A percentile compares a stretch with the other conserved stretches of the same genome.
Evolutionary conservation across 768 basidiomycete genomes (phyloP).

Genomic region (Steccherinum ochraceum): DNA sequence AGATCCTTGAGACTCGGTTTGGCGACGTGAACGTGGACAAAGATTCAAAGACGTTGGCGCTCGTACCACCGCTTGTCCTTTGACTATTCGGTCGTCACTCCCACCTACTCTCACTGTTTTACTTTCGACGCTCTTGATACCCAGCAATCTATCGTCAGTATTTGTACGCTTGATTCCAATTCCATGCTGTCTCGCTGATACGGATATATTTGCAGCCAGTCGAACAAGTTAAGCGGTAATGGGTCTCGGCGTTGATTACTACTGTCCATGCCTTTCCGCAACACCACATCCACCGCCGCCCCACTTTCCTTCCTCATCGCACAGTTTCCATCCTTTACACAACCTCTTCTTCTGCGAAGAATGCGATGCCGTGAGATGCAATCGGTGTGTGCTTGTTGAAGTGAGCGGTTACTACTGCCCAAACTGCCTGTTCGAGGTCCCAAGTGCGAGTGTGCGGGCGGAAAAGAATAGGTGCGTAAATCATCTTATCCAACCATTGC

Average conservation of each 20-base stretch:
- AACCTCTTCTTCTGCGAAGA: slow-evolving; percentile 96
- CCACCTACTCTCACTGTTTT: too few species aligned
- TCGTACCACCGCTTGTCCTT: too few species aligned
- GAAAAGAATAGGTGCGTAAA: slow-evolving; percentile 84
- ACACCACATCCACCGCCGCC: slow-evolving; percentile 65
- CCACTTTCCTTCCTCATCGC: slow-evolving; percentile 68
- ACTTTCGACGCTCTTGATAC: too few species aligned
- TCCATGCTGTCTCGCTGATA: too few species aligned
- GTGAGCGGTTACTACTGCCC: slow-evolving; percentile 98
- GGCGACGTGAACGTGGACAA: too few species aligned
- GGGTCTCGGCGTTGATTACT: slow-evolving; percentile 50
- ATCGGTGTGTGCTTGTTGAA: slow-evolving; percentile 87
- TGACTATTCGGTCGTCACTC: too few species aligned
- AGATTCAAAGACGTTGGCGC: too few species aligned
- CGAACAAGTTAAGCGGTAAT: too few species aligned
- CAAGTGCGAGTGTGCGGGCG: slow-evolving; percentile 94
- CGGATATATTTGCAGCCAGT: too few species aligned
- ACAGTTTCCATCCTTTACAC: slow-evolving; percentile 78
- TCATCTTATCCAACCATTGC: background rate
- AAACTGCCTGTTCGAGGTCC: slow-evolving; percentile 97
- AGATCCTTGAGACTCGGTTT: too few species aligned
- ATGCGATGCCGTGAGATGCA: slow-evolving; percentile 93
- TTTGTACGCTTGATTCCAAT: too few species aligned
- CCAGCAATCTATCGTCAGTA: too few species aligned
- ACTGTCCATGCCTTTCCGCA: slow-evolving; percentile 66